These are phyloP conservation scores for Umbelopsis vinacea DNA, from an alignment of 192 early-diverging fungal genomes.

Conservation along the genomic window DNA sequence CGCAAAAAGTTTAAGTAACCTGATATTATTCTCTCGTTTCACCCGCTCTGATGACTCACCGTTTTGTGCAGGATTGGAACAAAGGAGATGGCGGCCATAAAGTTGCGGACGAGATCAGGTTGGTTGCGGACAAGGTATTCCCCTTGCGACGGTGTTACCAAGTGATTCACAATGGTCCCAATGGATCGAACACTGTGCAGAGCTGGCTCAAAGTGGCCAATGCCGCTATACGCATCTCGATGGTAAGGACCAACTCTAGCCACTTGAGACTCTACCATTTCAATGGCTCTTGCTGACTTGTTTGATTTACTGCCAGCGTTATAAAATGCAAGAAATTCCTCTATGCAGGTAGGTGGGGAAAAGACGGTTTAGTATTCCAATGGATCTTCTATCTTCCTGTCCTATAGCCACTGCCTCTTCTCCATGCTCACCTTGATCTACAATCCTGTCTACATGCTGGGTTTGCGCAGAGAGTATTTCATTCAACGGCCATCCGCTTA, in stretches of 20 bases:
- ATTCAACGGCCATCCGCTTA: slow-evolving; percentile 7
- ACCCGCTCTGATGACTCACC: neutral
- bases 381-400: too few relatives aligned
- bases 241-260: neutral
- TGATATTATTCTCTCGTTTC: neutral
- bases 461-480: neutral
- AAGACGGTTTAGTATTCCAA: neutral
- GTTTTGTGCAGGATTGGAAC: slow-evolving; percentile 9
- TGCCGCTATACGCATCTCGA: neutral
- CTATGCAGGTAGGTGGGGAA: neutral
- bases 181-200: slow-evolving; percentile 10
- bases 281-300: slow-evolving; percentile 18
- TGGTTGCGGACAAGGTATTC: slow-evolving; percentile 12
- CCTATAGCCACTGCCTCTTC: too few relatives aligned
- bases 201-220: slow-evolving; percentile 3
- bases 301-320: slow-evolving; percentile 1
- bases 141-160: neutral
- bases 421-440: slow-evolving; percentile 11
- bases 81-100: slow-evolving; percentile 4
- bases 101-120: slow-evolving; percentile 12
- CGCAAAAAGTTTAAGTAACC: too few relatives aligned
- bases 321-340: slow-evolving; percentile 10
- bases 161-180: neutral
- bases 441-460: slow-evolving; percentile 6
- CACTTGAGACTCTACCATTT: slow-evolving; percentile 16